Evolutionary conservation across 1,284 basidiomycete genomes (phyloP).

Genomic region (Ceratobasidium sp.): DNA sequence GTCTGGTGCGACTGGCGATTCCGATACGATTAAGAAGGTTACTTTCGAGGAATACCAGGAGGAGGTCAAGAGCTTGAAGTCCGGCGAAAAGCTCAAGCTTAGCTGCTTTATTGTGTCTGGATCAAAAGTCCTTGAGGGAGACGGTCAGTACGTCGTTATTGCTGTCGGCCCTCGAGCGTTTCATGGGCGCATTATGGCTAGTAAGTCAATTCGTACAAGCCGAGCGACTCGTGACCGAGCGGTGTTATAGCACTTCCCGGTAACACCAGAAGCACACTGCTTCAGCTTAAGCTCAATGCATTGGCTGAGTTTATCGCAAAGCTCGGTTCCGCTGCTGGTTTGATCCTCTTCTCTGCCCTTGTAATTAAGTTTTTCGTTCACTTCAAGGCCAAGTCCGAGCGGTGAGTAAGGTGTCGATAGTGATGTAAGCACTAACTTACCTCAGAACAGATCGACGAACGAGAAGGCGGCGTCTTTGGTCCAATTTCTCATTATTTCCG

Average conservation of each 20-base stretch:
- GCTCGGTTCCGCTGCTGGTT: slow-evolving; percentile 84
- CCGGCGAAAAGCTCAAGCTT: slow-evolving; percentile 67
- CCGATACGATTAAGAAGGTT: slow-evolving; percentile 92
- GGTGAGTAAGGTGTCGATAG: slow-evolving; percentile 56
- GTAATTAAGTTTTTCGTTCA: slow-evolving; percentile 97
- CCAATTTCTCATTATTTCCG: slow-evolving; percentile 93
- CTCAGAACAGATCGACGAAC: slow-evolving; percentile 70
- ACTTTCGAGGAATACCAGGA: slow-evolving; percentile 82
- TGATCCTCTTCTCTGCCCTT: slow-evolving; percentile 83
- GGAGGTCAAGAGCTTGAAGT: slow-evolving; percentile 55
- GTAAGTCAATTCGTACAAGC: slow-evolving; percentile 62
- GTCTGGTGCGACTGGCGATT: slow-evolving; percentile 95
- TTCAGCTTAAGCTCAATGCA: slow-evolving; percentile 93
- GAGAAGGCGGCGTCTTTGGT: slow-evolving; percentile 93
- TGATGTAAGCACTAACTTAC: not conserved
- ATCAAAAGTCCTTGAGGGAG: slow-evolving; percentile 95
- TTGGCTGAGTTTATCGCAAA: slow-evolving; percentile 96
- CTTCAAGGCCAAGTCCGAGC: slow-evolving; percentile 71
- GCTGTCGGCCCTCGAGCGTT: slow-evolving; percentile 93
- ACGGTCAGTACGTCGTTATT: slow-evolving; percentile 92
- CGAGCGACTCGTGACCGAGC: slow-evolving; percentile 47
- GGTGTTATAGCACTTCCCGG: slow-evolving; percentile 75
- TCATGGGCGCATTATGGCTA: slow-evolving; percentile 97
- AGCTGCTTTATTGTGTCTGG: slow-evolving; percentile 96
- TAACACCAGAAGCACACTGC: slow-evolving; percentile 87